A percentile compares a stretch with the other conserved stretches of the same genome.
phyloP scores from a whole-genome alignment of 495 filamentous ascomycete genomes.

The Monascus purpureus region DNA sequence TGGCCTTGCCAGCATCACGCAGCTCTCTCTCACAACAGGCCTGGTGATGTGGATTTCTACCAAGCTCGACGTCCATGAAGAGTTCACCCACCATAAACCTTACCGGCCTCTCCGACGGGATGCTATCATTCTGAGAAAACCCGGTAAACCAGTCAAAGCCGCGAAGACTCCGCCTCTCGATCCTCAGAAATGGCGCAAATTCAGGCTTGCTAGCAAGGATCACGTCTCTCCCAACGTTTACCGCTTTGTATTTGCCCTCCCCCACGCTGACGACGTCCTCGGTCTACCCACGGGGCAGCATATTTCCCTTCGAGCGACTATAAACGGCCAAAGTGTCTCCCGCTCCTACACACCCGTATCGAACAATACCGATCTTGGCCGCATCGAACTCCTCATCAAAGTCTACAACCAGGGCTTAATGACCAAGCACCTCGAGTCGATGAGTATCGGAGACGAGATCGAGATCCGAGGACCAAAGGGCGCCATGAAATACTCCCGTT shows the following conservation, averaged over 20 bases:
- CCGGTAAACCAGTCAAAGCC: slow-evolving; percentile 14
- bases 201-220: slow-evolving; percentile 30
- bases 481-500: slow-evolving; percentile 25
- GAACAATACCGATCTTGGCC: slow-evolving; percentile 34
- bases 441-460: slow-evolving; percentile 27
- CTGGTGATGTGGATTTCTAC: no score
- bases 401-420: slow-evolving; percentile 34
- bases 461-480: slow-evolving; percentile 36
- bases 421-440: slow-evolving; percentile 29
- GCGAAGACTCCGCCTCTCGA: slow-evolving; percentile 25
- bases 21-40: no score
- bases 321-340: slow-evolving; percentile 28
- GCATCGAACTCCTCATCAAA: slow-evolving; percentile 33
- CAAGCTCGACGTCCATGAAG: no score
- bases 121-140: no score
- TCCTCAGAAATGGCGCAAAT: slow-evolving; percentile 26
- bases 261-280: slow-evolving; percentile 21
- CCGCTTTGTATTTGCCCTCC: slow-evolving; percentile 34
- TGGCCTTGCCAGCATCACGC: no score
- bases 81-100: no score
- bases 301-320: slow-evolving; percentile 30
- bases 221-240: slow-evolving; percentile 31
- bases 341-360: slow-evolving; percentile 39
- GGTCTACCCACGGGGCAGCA: slow-evolving; percentile 43
- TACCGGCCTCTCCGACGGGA: no score